Evolutionary conservation across 2,329 filamentous ascomycete genomes (phyloP).

Genomic region (Trichophyton benhamiae): DNA sequence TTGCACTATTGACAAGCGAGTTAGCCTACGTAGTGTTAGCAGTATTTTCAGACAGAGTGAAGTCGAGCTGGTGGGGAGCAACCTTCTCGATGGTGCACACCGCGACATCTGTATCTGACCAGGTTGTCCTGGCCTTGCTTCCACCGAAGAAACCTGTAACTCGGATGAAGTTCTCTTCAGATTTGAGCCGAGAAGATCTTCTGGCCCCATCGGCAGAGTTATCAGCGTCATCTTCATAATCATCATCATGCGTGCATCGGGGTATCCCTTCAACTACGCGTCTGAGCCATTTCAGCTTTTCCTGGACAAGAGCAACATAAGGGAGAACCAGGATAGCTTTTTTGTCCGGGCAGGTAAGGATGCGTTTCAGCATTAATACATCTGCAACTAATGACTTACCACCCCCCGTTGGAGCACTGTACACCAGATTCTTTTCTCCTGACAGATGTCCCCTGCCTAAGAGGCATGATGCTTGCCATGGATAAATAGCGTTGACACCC

Average conservation of each 20-base stretch:
- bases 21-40: conserved; percentile 47
- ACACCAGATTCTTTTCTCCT: conserved; percentile 60
- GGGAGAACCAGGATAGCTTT: conserved; percentile 64
- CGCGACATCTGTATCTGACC: conserved; percentile 64
- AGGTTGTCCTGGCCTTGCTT: conserved; percentile 52
- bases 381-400: conserved; percentile 65
- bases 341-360: conserved; percentile 50
- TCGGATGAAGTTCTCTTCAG: conserved; percentile 46
- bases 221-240: conserved; percentile 21
- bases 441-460: conserved; percentile 52
- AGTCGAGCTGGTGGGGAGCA: conserved; percentile 15
- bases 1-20: conserved; percentile 57
- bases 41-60: not conserved
- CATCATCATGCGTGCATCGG: conserved; percentile 18
- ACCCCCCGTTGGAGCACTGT: conserved; percentile 65
- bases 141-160: conserved; percentile 66
- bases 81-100: conserved; percentile 72
- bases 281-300: conserved; percentile 64
- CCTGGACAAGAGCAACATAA: conserved; percentile 68
- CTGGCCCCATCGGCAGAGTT: conserved; percentile 16
- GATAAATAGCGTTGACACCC: conserved; percentile 63
- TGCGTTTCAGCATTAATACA: conserved; percentile 59
- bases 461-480: conserved; percentile 67
- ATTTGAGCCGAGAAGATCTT: conserved; percentile 37
- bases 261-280: conserved; percentile 51